phyloP scores from a whole-genome alignment of 2,329 filamentous ascomycete genomes.

The Pyrenochaeta sp. region DNA sequence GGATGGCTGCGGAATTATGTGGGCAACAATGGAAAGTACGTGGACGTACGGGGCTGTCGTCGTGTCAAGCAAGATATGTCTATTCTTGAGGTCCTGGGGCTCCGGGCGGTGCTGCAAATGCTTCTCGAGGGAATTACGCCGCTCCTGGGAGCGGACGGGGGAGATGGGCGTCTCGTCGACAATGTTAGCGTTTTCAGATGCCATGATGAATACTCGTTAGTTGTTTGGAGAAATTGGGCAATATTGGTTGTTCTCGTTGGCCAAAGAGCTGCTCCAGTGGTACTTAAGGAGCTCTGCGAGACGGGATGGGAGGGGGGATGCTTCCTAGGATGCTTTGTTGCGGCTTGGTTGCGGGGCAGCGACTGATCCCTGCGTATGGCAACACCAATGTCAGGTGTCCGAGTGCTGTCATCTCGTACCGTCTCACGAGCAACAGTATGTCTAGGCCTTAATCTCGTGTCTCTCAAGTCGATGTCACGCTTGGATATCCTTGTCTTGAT shows the following conservation, averaged over 20 bases:
- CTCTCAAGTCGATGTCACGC: neutral
- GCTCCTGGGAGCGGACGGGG: constrained; percentile 62
- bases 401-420: constrained; percentile 17
- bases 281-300: constrained; percentile 5
- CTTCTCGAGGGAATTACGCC: constrained; percentile 64
- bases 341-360: constrained; percentile 32
- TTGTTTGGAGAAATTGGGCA: neutral
- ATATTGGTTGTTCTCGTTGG: neutral
- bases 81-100: constrained; percentile 70
- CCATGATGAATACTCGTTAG: constrained; percentile 33
- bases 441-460: neutral
- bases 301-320: constrained; percentile 15
- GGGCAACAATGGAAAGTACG: neutral
- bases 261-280: neutral
- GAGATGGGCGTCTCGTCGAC: constrained; percentile 54
- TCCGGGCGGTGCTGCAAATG: constrained; percentile 60
- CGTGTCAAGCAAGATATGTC: constrained; percentile 73
- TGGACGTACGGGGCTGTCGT: constrained; percentile 70
- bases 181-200: constrained; percentile 30
- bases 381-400: constrained; percentile 23
- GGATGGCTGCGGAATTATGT: neutral
- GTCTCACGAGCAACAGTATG: constrained; percentile 26
- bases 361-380: constrained; percentile 28
- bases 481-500: neutral
- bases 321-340: constrained; percentile 21